These are phyloP conservation scores for Cladophialophora bantiana DNA, from an alignment of 2,329 filamentous ascomycete species.

Conservation along the genomic window DNA sequence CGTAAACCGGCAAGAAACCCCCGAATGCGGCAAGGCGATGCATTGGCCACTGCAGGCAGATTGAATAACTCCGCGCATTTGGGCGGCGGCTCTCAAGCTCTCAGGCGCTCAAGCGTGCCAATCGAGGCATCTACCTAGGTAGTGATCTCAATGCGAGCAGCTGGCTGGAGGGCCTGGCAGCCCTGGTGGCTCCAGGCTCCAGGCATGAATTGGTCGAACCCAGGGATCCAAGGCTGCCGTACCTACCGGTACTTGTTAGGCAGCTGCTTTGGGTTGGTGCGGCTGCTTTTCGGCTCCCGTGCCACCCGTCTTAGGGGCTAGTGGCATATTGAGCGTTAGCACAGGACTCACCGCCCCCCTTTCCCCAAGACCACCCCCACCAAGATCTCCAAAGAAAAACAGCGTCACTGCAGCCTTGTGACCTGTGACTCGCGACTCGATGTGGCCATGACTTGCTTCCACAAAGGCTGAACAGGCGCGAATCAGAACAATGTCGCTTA, in stretches of 20 bases:
- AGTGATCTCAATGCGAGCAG: not conserved
- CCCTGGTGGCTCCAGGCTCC: not conserved
- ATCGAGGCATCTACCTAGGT: not conserved
- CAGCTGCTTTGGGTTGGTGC: conserved; percentile 12
- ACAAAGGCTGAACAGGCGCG: not conserved
- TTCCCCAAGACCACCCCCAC: not conserved
- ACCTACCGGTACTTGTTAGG: too few relatives aligned
- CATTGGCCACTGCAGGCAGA: not conserved
- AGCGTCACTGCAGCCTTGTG: conserved; percentile 17
- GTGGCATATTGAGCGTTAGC: not conserved
- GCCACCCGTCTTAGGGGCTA: not conserved
- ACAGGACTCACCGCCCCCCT: too few relatives aligned
- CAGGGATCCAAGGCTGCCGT: not conserved
- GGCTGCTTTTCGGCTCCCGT: conserved; percentile 2
- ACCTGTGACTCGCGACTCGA: not conserved
- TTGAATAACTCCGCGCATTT: not conserved
- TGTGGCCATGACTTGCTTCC: not conserved
- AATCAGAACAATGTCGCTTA: not conserved
- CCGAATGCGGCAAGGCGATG: conserved; percentile 1
- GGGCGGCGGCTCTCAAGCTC: not conserved
- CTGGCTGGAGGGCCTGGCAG: too few relatives aligned
- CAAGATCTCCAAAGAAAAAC: not conserved
- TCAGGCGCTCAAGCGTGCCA: not conserved
- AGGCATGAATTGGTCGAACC: not conserved
- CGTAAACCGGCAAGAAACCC: not conserved